phyloP scores from a whole-genome alignment of 768 basidiomycete genomes.

The Sutorius australiensis region DNA sequence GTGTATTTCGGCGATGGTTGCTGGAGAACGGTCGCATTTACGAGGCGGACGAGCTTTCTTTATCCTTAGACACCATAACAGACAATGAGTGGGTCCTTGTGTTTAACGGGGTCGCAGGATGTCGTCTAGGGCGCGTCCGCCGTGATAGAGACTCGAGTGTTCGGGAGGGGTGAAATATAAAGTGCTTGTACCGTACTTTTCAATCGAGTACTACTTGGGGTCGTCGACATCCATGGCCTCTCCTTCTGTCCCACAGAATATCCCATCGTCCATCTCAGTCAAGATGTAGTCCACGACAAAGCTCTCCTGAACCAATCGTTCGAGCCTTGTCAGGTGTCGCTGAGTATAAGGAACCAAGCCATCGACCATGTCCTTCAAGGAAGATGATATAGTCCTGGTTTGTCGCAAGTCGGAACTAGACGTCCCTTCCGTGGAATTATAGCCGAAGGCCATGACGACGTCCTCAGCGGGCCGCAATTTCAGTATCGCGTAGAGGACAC shows the following conservation, averaged over 20 bases:
- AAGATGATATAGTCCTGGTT: constrained; percentile 23
- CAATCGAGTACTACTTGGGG: not conserved
- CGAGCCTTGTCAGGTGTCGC: constrained; percentile 82
- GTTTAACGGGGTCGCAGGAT: constrained; percentile 72
- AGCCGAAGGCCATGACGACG: constrained; percentile 59
- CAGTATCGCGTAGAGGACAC: constrained; percentile 74
- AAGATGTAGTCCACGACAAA: constrained; percentile 91
- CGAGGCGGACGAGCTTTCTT: constrained; percentile 43
- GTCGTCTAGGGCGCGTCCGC: constrained; percentile 46
- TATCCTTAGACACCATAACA: constrained; percentile 42
- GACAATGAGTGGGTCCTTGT: constrained; percentile 64
- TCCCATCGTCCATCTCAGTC: constrained; percentile 82
- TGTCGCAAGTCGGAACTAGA: constrained; percentile 30
- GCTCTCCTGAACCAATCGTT: constrained; percentile 88
- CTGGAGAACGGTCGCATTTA: constrained; percentile 54
- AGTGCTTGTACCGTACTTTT: constrained; percentile 16
- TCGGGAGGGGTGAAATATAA: not conserved
- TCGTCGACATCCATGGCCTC: constrained; percentile 40
- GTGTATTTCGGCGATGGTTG: constrained; percentile 67
- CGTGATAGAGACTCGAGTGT: not conserved
- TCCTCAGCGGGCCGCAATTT: constrained; percentile 74
- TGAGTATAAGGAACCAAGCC: constrained; percentile 92
- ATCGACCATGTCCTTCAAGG: constrained; percentile 73
- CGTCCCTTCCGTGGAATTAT: constrained; percentile 15
- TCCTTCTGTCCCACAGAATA: constrained; percentile 52